Percentiles rank a stretch among this genome's conserved stretches.
These are phyloP conservation scores for sunflower (Helianthus annuus) DNA, from an alignment of 129 eudicot genomes.

Conservation along the genomic window HanXRQr2.0-SUNRISE NC_035448.2:178429833-178430332, in stretches of 20 bases:
- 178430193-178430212: constrained; percentile 93
- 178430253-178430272: constrained; percentile 14
- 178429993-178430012: constrained; percentile 78
- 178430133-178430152: constrained; percentile 85
- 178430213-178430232: constrained; percentile 84
- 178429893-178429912: constrained; percentile 65
- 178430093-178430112: neutral
- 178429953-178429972: constrained; percentile 52
- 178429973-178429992: constrained; percentile 71
- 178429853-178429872: constrained; percentile 62
- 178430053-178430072: neutral
- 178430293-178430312: constrained; percentile 13
- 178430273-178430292: neutral
- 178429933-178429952: constrained; percentile 69
- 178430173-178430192: constrained; percentile 67
- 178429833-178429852: constrained; percentile 74
- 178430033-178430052: constrained; percentile 1
- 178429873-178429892: constrained; percentile 62
- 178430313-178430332: constrained; percentile 17
- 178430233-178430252: constrained; percentile 73
- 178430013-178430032: constrained; percentile 4
- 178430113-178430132: constrained; percentile 38
- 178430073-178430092: neutral
- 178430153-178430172: constrained; percentile 58
- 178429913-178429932: constrained; percentile 70